Evolutionary conservation across 106 monocot species (phyloP).

Genomic region (Platanthera zijinensis): DNA sequence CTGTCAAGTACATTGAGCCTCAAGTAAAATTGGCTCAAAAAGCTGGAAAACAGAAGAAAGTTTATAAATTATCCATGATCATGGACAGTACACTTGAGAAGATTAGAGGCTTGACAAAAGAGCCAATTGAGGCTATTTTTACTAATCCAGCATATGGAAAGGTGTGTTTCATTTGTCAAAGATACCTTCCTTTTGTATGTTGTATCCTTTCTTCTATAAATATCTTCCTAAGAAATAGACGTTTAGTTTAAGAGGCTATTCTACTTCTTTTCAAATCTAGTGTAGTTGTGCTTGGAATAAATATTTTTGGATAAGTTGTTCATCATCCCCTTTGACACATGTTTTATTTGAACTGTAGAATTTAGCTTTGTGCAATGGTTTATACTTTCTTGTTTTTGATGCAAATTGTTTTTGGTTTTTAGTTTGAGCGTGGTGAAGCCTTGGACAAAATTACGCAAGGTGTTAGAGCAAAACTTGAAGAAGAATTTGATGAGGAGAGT

Average conservation of each 20-base stretch:
- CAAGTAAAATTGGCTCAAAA: conserved; percentile 85
- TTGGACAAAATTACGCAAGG: conserved; percentile 77
- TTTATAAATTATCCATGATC: conserved; percentile 78
- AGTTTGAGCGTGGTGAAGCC: conserved; percentile 98
- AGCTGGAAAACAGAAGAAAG: conserved; percentile 85
- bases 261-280: neutral
- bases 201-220: neutral
- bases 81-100: conserved; percentile 62
- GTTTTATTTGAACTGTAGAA: neutral
- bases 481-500: conserved; percentile 86
- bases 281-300: neutral
- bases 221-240: neutral
- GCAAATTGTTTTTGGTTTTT: conserved; percentile 8
- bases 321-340: neutral
- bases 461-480: conserved; percentile 76
- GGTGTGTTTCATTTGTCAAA: conserved; percentile 25
- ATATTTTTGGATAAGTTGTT: neutral
- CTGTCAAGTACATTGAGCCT: conserved; percentile 86
- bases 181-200: neutral
- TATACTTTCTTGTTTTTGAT: neutral
- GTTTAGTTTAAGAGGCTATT: neutral
- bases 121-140: conserved; percentile 76
- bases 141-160: conserved; percentile 89
- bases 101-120: conserved; percentile 53
- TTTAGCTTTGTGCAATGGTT: neutral